These are phyloP conservation scores for Pyrus pyrifolia DNA, from an alignment of 306 rosid genomes.

Conservation along the genomic window DNA sequence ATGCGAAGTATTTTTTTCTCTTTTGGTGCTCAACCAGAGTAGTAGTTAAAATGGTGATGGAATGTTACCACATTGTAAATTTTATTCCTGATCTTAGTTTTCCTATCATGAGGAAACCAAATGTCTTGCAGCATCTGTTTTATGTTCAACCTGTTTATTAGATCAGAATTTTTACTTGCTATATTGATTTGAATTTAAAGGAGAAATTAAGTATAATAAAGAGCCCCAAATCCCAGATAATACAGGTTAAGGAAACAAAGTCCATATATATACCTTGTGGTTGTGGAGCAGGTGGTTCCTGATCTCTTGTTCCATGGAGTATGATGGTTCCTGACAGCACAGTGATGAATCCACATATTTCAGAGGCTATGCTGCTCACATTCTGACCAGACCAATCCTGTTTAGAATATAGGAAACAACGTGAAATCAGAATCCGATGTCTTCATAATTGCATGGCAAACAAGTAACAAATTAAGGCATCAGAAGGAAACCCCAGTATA, in stretches of 20 bases:
- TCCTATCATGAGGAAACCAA: not conserved
- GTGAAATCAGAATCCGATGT: not conserved
- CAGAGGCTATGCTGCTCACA: conserved; percentile 72
- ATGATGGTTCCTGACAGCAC: conserved; percentile 87
- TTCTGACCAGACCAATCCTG: conserved; percentile 97
- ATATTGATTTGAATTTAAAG: not conserved
- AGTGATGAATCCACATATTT: conserved; percentile 86
- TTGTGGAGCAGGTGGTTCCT: conserved; percentile 42
- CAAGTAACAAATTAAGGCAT: not conserved
- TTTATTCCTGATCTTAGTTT: not conserved
- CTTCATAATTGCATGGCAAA: not conserved
- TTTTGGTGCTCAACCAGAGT: not conserved
- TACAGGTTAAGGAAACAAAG: not conserved
- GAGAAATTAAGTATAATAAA: not conserved
- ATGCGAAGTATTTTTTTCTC: not conserved
- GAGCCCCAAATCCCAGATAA: not conserved
- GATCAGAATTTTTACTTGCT: not conserved
- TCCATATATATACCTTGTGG: conserved; percentile 44
- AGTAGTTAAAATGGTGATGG: not conserved
- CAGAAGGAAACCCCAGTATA: conserved; percentile 8
- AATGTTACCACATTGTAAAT: not conserved
- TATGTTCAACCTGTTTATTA: not conserved
- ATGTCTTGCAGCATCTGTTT: not conserved
- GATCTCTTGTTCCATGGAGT: conserved; percentile 76
- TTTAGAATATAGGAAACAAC: conserved; percentile 13